A percentile compares a stretch with the other conserved stretches of the same genome.
phyloP scores from a whole-genome alignment of 176 grass and related monocot genomes.

The Puccinellia tenuiflora region DNA sequence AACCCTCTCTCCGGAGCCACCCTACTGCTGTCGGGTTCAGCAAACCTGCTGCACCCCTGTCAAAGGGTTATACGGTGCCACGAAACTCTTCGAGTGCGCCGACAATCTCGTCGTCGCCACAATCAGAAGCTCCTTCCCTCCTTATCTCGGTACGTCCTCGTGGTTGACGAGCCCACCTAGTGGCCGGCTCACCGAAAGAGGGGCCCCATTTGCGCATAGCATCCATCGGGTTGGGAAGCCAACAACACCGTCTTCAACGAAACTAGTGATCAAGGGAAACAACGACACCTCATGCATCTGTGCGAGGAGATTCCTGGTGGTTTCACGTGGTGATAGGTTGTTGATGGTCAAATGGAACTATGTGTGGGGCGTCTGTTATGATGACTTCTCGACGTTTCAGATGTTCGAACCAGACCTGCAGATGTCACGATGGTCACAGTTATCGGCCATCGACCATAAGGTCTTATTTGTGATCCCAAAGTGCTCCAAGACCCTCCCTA shows the following conservation, averaged over 20 bases:
- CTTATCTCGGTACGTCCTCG: not conserved
- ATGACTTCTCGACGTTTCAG: not conserved
- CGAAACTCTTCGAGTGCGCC: not conserved
- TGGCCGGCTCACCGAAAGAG: not conserved
- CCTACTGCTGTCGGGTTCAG: not conserved
- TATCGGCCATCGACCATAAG: not conserved
- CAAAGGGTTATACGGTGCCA: not conserved
- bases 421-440: not conserved
- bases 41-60: not conserved
- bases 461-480: not conserved
- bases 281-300: not conserved
- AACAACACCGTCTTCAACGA: not conserved
- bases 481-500: not conserved
- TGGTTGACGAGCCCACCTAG: not conserved
- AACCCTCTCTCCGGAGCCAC: not conserved
- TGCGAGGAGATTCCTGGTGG: not conserved
- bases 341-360: not conserved
- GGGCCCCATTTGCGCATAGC: not conserved
- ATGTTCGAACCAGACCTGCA: not conserved
- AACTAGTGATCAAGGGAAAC: not conserved
- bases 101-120: not conserved
- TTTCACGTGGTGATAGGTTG: not conserved
- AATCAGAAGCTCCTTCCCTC: rapidly evolving
- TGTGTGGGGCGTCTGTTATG: not conserved
- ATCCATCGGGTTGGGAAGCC: too few species aligned